phyloP scores from a whole-genome alignment of 495 filamentous ascomycete genomes.

The Cercophora sp. region DNA sequence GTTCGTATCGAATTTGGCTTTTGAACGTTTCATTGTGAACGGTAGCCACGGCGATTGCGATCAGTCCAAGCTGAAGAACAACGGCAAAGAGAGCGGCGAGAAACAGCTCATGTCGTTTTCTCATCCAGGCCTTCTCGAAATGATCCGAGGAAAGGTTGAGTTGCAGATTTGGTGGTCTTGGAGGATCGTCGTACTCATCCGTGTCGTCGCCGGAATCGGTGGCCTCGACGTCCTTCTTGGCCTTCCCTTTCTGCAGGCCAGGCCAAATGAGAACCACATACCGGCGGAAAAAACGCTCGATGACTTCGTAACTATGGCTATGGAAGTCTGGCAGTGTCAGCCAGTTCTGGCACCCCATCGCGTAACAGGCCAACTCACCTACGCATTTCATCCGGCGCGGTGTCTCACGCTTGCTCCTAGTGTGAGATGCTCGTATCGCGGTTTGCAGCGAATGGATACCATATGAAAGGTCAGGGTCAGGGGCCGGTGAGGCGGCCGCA shows the following conservation, averaged over 20 bases:
- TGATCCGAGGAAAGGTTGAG: slow-evolving; percentile 3
- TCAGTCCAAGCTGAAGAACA: neutral
- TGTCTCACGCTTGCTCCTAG: neutral
- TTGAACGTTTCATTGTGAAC: neutral
- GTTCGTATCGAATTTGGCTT: neutral
- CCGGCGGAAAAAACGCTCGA: neutral
- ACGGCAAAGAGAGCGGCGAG: neutral
- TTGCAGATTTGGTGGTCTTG: neutral
- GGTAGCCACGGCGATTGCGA: neutral
- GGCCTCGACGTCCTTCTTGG: neutral
- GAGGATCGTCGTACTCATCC: neutral
- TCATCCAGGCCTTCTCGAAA: neutral
- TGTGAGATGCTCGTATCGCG: neutral
- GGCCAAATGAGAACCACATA: too few species aligned
- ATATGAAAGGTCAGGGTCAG: neutral
- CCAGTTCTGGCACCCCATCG: neutral
- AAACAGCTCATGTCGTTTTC: neutral
- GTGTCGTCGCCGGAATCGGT: neutral
- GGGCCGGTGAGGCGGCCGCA: neutral
- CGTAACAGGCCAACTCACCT: neutral
- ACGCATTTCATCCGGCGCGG: neutral
- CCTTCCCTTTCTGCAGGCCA: neutral
- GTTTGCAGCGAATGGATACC: neutral
- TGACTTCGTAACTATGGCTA: neutral
- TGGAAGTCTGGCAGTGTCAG: neutral